Evolutionary conservation across 2,329 filamentous ascomycete genomes (phyloP), one percentile per base, ranked within the genome.

Genomic region (Sarocladium strictum): DNA sequence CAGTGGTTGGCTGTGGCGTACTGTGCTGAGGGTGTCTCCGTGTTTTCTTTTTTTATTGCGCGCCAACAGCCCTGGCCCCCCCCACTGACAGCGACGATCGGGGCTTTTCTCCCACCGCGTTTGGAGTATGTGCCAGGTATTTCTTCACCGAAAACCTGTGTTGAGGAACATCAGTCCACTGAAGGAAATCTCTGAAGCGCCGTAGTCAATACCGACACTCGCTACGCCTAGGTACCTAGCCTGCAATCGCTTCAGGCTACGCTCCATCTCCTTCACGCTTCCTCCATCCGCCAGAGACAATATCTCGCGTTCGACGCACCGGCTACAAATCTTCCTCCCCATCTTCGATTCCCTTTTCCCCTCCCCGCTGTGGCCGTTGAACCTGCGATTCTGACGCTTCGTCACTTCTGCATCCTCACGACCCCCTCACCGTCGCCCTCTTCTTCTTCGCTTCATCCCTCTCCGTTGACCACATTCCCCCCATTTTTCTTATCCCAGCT

Each of bases 401-500:
- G 27, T 51, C 47, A 51, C 47, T 35, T 23, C 21, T 51, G 26
- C 47, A 51, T 11, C 43, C n/a, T 21, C 17, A 27, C 47, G 29
- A 51, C 26, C 15, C 47, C 43, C 14, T 51, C 47, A 15, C 21
- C 29, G n/a, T 51, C 47, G 26, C 29, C 29, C 47, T n/a, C n/a
- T 51, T 23, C 37, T 51, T 51, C 27, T 51, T 51, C 27, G 47
- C 47, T 51, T 51, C 47, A 33, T 51, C 47, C 27, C 47, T 35
- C 47, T 35, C 27, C 27, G 5, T 5, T 17, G n/a, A 23, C 17
- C 21, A 47, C 10, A 3, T 17, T 49, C 51, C 54, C 53, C 54
- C 32, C 52, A 49, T 49, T 38, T 52, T 41, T 53, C 56, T 32
- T 62, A 59, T 57, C 11, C 26, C 26, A 51, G 47, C 47, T 51